Percentiles rank a stretch among this genome's conserved stretches.
phyloP scores from a whole-genome alignment of 1,284 basidiomycete species.

The Ustilago vetiveriae region DNA sequence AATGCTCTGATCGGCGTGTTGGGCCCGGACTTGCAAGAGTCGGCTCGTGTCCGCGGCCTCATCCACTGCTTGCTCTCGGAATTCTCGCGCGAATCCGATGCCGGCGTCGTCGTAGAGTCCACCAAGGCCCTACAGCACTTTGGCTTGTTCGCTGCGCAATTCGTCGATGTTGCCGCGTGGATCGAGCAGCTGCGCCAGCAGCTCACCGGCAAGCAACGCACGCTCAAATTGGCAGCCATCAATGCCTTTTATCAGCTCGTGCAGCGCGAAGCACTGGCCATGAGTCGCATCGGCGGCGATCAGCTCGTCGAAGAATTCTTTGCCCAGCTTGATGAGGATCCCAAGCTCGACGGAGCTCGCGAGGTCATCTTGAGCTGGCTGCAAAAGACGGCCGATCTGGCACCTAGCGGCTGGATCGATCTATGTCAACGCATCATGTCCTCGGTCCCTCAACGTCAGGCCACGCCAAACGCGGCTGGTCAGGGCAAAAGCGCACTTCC shows the following conservation, averaged over 20 bases:
- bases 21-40: conserved; percentile 94
- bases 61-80: conserved; percentile 86
- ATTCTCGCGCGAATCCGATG: conserved; percentile 82
- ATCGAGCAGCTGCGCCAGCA: conserved; percentile 48
- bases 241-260: conserved; percentile 96
- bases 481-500: conserved; percentile 33
- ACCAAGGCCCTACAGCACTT: conserved; percentile 96
- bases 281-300: conserved; percentile 94
- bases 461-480: conserved; percentile 6
- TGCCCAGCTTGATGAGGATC: conserved; percentile 90
- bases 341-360: conserved; percentile 90
- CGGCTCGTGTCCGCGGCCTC: conserved; percentile 78
- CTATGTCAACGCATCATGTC: conserved; percentile 94
- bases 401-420: conserved; percentile 97
- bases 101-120: conserved; percentile 88
- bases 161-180: conserved; percentile 68
- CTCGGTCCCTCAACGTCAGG: conserved; percentile 11
- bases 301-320: conserved; percentile 93
- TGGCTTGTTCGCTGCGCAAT: conserved; percentile 89
- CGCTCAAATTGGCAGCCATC: conserved; percentile 91
- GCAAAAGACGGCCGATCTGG: conserved; percentile 88
- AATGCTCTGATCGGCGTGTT: conserved; percentile 92
- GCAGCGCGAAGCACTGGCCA: conserved; percentile 88
- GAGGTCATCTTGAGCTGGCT: conserved; percentile 96
- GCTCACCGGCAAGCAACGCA: conserved; percentile 67